Conservation (phyloP, 106 monocot genomes). For the Dactylorhiza incarnata region DNA sequence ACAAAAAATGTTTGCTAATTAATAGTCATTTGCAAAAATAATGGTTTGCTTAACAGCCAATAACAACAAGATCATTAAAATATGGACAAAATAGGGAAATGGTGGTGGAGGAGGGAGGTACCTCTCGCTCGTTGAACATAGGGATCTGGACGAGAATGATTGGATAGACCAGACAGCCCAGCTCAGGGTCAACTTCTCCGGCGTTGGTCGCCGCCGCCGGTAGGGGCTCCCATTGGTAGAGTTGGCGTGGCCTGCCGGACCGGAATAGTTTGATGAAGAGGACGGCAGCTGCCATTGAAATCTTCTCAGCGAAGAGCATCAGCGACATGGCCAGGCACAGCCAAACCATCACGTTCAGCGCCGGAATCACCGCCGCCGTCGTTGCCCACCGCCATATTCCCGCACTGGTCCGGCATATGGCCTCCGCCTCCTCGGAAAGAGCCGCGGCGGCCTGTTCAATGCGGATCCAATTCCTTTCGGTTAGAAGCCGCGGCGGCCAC, state of each 20-base stretch:
- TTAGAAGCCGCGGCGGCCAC: no score
- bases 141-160: constrained; percentile 3
- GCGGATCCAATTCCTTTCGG: no score
- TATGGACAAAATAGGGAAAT: no score
- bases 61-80: no score
- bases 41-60: no score
- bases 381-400: no score
- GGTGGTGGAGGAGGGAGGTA: no score
- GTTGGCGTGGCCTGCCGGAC: neutral
- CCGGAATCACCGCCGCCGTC: neutral
- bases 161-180: neutral
- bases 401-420: neutral
- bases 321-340: neutral
- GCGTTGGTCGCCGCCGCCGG: neutral
- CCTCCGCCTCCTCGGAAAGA: neutral
- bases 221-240: neutral
- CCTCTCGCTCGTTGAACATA: constrained; percentile 4
- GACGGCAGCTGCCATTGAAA: neutral
- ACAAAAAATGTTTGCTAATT: neutral
- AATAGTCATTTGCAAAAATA: neutral
- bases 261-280: neutral
- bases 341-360: neutral
- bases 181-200: neutral
- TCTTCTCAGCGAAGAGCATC: neutral
- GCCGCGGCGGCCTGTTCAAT: no score